phyloP scores from a whole-genome alignment of 2,329 filamentous ascomycete genomes.

The Leptodontidium sp. region DNA sequence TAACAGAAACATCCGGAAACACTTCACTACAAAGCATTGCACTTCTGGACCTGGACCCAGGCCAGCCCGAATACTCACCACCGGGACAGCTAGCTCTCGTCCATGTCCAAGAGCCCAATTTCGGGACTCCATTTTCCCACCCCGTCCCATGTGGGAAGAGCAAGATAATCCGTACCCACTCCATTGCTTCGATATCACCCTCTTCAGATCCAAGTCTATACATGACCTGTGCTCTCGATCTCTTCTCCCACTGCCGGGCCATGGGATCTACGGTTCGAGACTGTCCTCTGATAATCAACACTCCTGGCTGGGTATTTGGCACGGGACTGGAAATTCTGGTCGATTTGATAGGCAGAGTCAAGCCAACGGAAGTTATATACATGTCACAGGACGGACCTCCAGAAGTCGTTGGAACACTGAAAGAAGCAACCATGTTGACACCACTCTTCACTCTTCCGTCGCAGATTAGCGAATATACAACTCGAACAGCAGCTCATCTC shows the following conservation, averaged over 20 bases:
- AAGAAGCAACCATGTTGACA: slow-evolving; percentile 50
- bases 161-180: slow-evolving; percentile 67
- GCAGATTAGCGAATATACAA: slow-evolving; percentile 61
- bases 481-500: slow-evolving; percentile 70
- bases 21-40: slow-evolving; percentile 48
- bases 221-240: slow-evolving; percentile 67
- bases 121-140: slow-evolving; percentile 74
- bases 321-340: slow-evolving; percentile 72
- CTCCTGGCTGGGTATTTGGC: slow-evolving; percentile 76
- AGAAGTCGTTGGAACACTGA: slow-evolving; percentile 63
- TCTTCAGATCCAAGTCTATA: slow-evolving; percentile 74
- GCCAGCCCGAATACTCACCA: slow-evolving; percentile 77
- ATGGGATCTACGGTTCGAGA: slow-evolving; percentile 50
- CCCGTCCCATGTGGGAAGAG: slow-evolving; percentile 49
- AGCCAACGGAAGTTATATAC: slow-evolving; percentile 70
- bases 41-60: slow-evolving; percentile 78
- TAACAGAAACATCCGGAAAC: slow-evolving; percentile 46
- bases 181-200: slow-evolving; percentile 70
- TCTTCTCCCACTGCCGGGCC: slow-evolving; percentile 65
- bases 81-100: slow-evolving; percentile 75
- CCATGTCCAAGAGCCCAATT: slow-evolving; percentile 65
- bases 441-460: slow-evolving; percentile 64
- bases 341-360: slow-evolving; percentile 61
- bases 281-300: slow-evolving; percentile 74
- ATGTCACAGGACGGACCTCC: slow-evolving; percentile 70